phyloP scores from a whole-genome alignment of 768 basidiomycete species.

The Tricholoma sp. region DNA sequence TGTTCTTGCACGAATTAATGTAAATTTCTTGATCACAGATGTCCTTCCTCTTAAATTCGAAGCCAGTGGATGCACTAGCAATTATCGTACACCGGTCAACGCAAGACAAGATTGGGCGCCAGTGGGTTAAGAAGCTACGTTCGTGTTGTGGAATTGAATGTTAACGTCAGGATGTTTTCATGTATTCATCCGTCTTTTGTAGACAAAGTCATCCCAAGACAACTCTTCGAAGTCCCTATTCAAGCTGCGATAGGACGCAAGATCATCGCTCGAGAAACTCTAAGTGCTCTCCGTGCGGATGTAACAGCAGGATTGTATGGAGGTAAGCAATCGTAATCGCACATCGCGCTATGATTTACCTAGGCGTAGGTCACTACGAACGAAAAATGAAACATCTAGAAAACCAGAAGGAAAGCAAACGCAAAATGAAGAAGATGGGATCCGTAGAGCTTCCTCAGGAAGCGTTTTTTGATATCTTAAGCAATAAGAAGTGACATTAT shows the following conservation, averaged over 20 bases:
- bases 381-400: constrained; percentile 86
- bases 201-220: constrained; percentile 91
- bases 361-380: constrained; percentile 72
- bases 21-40: constrained; percentile 45
- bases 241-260: constrained; percentile 88
- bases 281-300: constrained; percentile 82
- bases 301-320: constrained; percentile 95
- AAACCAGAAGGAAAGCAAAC: constrained; percentile 92
- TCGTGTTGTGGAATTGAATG: constrained; percentile 23
- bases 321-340: constrained; percentile 35
- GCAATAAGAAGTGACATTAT: constrained; percentile 42
- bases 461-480: constrained; percentile 90
- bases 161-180: not conserved
- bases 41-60: constrained; percentile 83
- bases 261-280: constrained; percentile 83
- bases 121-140: constrained; percentile 94
- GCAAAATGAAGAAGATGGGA: constrained; percentile 82
- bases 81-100: constrained; percentile 83
- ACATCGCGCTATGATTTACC: constrained; percentile 1
- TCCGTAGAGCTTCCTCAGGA: constrained; percentile 90
- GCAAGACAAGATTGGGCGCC: constrained; percentile 66
- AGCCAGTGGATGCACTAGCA: constrained; percentile 90
- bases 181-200: constrained; percentile 2
- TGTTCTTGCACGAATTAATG: not conserved
- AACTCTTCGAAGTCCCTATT: constrained; percentile 92